These are phyloP conservation scores for Phytophthora capsici DNA, from an alignment of 352 stramenopile genomes.

Conservation along the genomic window DNA sequence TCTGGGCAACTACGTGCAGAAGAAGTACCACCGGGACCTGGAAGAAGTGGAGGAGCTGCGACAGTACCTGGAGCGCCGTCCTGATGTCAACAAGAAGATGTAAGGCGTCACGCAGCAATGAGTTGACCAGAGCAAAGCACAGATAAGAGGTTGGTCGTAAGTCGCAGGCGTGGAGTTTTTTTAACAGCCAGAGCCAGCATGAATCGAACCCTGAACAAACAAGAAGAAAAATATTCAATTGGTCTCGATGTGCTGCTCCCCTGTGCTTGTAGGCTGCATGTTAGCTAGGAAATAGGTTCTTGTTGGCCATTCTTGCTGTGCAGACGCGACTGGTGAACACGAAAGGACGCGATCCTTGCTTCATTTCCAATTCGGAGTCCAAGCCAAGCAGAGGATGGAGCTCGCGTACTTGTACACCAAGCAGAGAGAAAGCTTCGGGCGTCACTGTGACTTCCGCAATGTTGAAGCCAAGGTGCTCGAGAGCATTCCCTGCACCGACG, in stretches of 20 bases:
- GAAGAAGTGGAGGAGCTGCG: constrained; percentile 81
- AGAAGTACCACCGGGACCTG: constrained; percentile 79
- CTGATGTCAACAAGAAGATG: constrained; percentile 61
- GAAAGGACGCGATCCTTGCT: constrained; percentile 40
- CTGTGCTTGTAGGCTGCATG: constrained; percentile 10
- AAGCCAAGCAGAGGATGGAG: constrained; percentile 61
- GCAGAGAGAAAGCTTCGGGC: constrained; percentile 92
- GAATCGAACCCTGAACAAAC: constrained; percentile 33
- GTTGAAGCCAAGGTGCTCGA: constrained; percentile 92
- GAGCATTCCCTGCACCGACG: constrained; percentile 84
- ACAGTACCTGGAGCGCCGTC: constrained; percentile 70
- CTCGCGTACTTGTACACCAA: constrained; percentile 93
- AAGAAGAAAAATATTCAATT: constrained; percentile 38
- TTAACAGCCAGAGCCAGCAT: constrained; percentile 17
- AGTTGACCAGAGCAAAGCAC: constrained; percentile 19
- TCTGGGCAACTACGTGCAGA: constrained; percentile 68
- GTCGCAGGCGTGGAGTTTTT: background rate
- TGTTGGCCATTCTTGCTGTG: background rate
- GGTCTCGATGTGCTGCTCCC: constrained; percentile 22
- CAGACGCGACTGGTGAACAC: constrained; percentile 5
- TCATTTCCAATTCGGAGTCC: constrained; percentile 26
- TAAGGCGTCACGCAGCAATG: constrained; percentile 22
- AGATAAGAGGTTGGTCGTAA: constrained; percentile 10
- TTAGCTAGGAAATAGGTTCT: background rate
- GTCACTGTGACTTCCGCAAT: constrained; percentile 92